Percentiles rank a stretch among this genome's conserved stretches.
phyloP scores from a whole-genome alignment of 371 early-diverging fungal species.

The Mortierella sp. region DNA sequence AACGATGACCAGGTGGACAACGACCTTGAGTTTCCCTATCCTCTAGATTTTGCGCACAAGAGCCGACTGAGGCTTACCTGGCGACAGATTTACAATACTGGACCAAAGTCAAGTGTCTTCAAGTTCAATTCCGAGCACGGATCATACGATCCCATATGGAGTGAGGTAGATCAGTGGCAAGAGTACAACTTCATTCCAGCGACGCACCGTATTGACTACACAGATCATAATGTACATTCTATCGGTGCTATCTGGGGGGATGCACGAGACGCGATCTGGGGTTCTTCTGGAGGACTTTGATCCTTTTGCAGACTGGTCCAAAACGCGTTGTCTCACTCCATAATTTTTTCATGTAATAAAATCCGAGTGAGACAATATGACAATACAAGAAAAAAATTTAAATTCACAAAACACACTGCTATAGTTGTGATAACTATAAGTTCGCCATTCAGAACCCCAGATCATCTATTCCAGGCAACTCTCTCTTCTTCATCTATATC shows the following conservation, averaged over 20 bases:
- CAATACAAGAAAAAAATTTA: too few species aligned
- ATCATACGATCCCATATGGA: constrained; percentile 11
- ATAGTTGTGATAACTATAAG: too few species aligned
- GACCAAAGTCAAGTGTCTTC: constrained; percentile 3
- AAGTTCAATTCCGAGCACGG: background rate
- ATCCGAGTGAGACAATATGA: too few species aligned
- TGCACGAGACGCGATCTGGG: constrained; percentile 32
- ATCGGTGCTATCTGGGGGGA: constrained; percentile 26
- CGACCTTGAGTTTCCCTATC: constrained; percentile 8
- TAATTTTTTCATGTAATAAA: background rate
- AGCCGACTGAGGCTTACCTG: constrained; percentile 23
- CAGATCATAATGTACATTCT: constrained; percentile 25
- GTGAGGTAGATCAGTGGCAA: constrained; percentile 21
- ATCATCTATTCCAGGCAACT: background rate
- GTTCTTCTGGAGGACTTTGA: background rate
- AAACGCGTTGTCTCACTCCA: too few species aligned
- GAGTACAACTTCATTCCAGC: constrained; percentile 41
- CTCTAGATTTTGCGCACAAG: constrained; percentile 28
- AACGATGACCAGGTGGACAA: background rate
- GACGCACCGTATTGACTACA: constrained; percentile 21
- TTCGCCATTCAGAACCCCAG: too few species aligned
- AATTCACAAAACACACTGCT: too few species aligned
- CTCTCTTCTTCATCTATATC: background rate
- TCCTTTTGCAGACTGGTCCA: background rate
- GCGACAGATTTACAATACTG: constrained; percentile 47